Evolutionary conservation across 192 early-diverging fungal species (phyloP).

Genomic region (Oehlia diaphana): DNA sequence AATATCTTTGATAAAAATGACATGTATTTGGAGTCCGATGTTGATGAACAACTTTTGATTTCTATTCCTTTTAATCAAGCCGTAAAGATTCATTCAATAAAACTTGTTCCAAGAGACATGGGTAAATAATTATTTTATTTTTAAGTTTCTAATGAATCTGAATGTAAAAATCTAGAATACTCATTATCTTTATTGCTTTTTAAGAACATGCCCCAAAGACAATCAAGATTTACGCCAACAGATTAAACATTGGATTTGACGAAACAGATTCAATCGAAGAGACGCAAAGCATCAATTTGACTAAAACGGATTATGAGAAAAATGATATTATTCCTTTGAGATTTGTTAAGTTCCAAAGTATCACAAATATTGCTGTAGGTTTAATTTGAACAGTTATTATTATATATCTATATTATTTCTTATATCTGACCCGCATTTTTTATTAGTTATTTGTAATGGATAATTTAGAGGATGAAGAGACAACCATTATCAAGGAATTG

Average conservation of each 20-base stretch:
- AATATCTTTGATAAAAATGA: conserved; percentile 77
- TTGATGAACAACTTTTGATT: conserved; percentile 93
- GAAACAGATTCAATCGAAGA: conserved; percentile 74
- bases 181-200: background rate
- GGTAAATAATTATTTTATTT: conserved; percentile 17
- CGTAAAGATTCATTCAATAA: conserved; percentile 71
- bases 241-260: conserved; percentile 80
- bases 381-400: background rate
- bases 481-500: conserved; percentile 77
- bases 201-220: conserved; percentile 81
- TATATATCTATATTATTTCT: background rate
- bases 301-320: conserved; percentile 64
- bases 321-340: conserved; percentile 73
- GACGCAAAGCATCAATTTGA: conserved; percentile 76
- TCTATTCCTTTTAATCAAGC: conserved; percentile 86
- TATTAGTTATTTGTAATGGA: conserved; percentile 73
- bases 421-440: background rate
- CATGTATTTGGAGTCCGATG: conserved; percentile 82
- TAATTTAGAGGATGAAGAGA: conserved; percentile 83
- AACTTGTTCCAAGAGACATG: conserved; percentile 52
- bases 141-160: background rate
- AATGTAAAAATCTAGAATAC: background rate
- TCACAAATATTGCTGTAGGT: conserved; percentile 71
- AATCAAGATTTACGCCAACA: conserved; percentile 87
- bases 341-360: conserved; percentile 94